Conservation (phyloP, 2,329 filamentous ascomycete genomes). For the Pseudopyricularia javanii region DNA sequence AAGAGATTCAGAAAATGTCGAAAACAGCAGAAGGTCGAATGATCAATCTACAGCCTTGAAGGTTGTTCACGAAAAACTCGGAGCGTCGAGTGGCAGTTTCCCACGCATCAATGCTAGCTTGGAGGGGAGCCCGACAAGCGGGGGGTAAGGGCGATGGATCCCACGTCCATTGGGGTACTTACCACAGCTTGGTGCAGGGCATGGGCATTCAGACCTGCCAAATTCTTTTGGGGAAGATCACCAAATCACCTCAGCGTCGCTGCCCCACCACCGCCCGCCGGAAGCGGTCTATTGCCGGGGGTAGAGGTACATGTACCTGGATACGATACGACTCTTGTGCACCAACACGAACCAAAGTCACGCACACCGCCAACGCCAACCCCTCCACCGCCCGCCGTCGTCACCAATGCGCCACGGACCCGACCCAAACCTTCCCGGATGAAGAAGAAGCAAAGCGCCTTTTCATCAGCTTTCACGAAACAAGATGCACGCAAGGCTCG, state of each 20-base stretch:
- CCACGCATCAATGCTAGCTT: background rate
- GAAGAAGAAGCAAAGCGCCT: too few species aligned
- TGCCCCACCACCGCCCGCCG: background rate
- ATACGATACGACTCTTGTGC: background rate
- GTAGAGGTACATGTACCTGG: background rate
- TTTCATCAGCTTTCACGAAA: too few species aligned
- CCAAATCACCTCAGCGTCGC: background rate
- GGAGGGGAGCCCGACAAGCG: constrained; percentile 6
- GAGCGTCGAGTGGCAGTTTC: constrained; percentile 1
- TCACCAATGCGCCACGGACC: too few species aligned
- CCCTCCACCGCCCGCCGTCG: too few species aligned
- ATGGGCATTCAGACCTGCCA: background rate
- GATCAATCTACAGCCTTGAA: constrained; percentile 1
- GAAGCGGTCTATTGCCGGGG: background rate
- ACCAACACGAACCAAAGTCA: background rate
- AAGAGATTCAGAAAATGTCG: background rate
- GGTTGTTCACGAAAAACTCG: constrained; percentile 2
- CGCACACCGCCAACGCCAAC: background rate
- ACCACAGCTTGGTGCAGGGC: background rate
- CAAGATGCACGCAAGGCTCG: background rate
- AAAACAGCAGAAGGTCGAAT: constrained; percentile 2
- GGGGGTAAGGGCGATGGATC: background rate
- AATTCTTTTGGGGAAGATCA: background rate
- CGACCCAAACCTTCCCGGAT: too few species aligned
- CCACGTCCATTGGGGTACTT: background rate